Base-by-base conservation (phyloP, 2,329 filamentous ascomycete genomes). In the Hypoxylon rubiginosum region DNA sequence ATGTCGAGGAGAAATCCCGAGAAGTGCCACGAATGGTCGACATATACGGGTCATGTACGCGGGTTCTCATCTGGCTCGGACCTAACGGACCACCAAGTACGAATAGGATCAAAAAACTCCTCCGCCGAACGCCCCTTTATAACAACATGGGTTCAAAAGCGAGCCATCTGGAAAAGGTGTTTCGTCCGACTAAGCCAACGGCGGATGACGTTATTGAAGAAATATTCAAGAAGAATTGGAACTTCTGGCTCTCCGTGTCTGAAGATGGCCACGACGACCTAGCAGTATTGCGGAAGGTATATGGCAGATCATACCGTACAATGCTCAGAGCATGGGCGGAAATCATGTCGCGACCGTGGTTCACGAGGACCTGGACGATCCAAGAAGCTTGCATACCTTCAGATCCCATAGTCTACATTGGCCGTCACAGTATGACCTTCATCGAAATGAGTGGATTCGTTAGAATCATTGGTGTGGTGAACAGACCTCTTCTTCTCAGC, bases 261-360 rank as follows among this genome's bases (percentile, higher is more conserved):
- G n/a, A n/a, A n/a, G n/a, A n/a, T n/a, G n/a, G n/a, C n/a, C n/a
- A n/a, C n/a, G n/a, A n/a, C n/a, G n/a, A n/a, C n/a, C n/a, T n/a
- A n/a, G n/a, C n/a, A n/a, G n/a, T n/a, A n/a, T n/a, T n/a, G n/a
- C n/a, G n/a, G n/a, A n/a, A n/a, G n/a, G n/a, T n/a, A n/a, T n/a
- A n/a, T n/a, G n/a, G n/a, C n/a, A n/a, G n/a, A n/a, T n/a, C n/a
- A n/a, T n/a, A n/a, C n/a, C n/a, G n/a, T n/a, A n/a, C 10, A n/a
- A 61, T 24, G 11, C 64, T 11, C 11, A 72, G 1, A 0, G 7
- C 0, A n/a, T n/a, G n/a, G n/a, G n/a, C n/a, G n/a, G n/a, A n/a
- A n/a, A n/a, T n/a, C n/a, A n/a, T n/a, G n/a, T n/a, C n/a, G n/a
- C 61, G 64, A 1, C 62, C 67, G 2, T 73, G 72, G 72, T 73